Evolutionary conservation across 1,139 yeast species (phyloP).

Genomic region (Magnusiomyces fungicola): DNA sequence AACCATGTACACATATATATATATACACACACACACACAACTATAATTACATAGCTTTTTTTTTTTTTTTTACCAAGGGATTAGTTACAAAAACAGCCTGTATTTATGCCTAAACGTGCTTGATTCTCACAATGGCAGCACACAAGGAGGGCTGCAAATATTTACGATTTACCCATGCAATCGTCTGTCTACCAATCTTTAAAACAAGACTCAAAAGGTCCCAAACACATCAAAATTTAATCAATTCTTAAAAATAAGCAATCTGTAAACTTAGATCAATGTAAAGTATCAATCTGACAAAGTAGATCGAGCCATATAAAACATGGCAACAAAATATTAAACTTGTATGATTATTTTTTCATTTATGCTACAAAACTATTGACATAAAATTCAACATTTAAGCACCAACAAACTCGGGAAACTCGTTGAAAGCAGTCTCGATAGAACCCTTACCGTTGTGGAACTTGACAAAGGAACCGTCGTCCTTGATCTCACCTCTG

Average conservation of each 20-base stretch:
- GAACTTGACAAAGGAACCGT: constrained; percentile 99
- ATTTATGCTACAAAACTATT: not conserved
- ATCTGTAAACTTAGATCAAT: no score
- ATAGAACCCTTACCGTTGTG: constrained; percentile 93
- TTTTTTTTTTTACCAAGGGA: no score
- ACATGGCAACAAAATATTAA: not conserved
- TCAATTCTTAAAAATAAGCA: not conserved
- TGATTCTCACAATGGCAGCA: no score
- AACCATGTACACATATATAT: not conserved
- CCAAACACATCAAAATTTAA: not conserved
- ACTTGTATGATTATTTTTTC: not conserved
- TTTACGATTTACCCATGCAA: no score
- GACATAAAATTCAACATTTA: constrained; percentile 16
- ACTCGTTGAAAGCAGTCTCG: constrained; percentile 83
- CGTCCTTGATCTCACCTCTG: constrained; percentile 97
- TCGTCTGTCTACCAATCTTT: not conserved
- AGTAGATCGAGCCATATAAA: not conserved
- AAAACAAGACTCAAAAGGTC: not conserved
- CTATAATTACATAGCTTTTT: no score
- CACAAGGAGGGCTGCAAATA: no score
- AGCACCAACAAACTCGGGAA: constrained; percentile 64
- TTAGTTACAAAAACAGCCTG: no score
- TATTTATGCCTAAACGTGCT: no score
- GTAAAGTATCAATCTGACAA: no score
- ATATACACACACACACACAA: not conserved